Base-by-base conservation (phyloP, 192 early-diverging fungal species). In the Diversispora eburnea region DNA sequence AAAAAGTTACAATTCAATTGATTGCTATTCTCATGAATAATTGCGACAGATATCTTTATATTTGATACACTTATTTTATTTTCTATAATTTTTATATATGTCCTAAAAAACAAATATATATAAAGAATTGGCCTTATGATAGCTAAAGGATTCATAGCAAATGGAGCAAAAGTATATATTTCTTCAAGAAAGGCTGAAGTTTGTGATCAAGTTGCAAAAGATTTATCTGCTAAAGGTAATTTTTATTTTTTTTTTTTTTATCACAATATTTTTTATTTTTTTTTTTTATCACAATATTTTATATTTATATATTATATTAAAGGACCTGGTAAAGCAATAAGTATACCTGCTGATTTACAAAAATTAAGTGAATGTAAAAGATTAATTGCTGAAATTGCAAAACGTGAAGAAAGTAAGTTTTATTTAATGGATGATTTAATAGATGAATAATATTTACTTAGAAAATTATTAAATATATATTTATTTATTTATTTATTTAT, bases 81-180 rank as follows among this genome's bases (percentile, higher is more conserved):
- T 33, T 33, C 25, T 33, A 33, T 33, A 33, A 33, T 33, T 33
- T 33, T 1, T 33, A 0, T 33, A 33, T 2, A 33, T 33, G 25
- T 33, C 2, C 25, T 33, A 2, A 33, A 33, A 33, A 33, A 33
- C 25, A 33, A 33, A 33, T 33, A 33, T 33, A 33, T 20, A 71
- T 22, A n/a, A 25, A 78, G 80, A 19, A 88, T 88, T 68, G 86
- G 84, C 9, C 66, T 81, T 47, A 83, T 84, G 81, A 85, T 88
- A 60, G 83, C 86, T 45, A 80, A 86, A 63, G 91, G 90, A 20
- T 90, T 94, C 58, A 88, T 95, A 42, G 88, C 85, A 71, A 93
- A 92, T 85, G 95, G 95, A 13, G 93, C 92, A 69, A 90, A 84
- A 77, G 96, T 98, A 33, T 98, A 95, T 78, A 95, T 98, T 75